Base-by-base conservation (phyloP, 2,329 filamentous ascomycete genomes). In the Aspergillus sp. region DNA sequence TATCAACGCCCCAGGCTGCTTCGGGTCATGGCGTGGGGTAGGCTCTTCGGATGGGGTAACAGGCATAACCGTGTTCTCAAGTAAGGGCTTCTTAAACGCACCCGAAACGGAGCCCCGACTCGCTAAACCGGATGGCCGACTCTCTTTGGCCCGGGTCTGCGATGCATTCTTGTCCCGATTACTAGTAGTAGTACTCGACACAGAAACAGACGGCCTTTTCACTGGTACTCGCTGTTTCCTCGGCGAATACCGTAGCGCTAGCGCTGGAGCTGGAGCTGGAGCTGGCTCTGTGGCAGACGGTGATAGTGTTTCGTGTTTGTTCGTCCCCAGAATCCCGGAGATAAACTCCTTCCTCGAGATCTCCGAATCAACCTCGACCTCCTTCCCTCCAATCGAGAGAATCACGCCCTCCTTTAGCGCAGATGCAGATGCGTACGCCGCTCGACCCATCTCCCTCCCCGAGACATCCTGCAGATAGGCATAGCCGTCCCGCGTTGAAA, bases 21-120 rank as follows among this genome's bases (percentile, higher is more conserved):
- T 78, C 0, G 87, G 86, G 66, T 89, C 84, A 72, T 90, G 87
- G 31, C 87, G 84, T n/a, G 88, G 85, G 23, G 79, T 78, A 3
- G 86, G 84, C 33, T 75, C 77, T 19, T 72, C 72, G 44, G 79
- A 75, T 2, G 66, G 61, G 9, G 75, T 77, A 60, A 79, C 80
- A 2, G 79, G 75, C 52, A 83, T 65, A 4, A 81, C 72, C 1
- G 81, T 84, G 21, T 75, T 82, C 7, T 80, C 75, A 35, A 87
- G 73, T 41, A 89, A 62, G 0, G 88, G 88, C 23, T 79, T 84
- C 68, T 87, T 89, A 75, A 89, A 90, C 2, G 77, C 73, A 31
- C 74, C 76, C 41, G 78, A 77, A 17, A 75, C 79, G 12, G 76
- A 71, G 2, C 70, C 68, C n/a, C 75, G 77, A 27, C 69, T 64